Conservation (phyloP, 805 yeast species). For the Saccharomycodes ludwigii region DNA sequence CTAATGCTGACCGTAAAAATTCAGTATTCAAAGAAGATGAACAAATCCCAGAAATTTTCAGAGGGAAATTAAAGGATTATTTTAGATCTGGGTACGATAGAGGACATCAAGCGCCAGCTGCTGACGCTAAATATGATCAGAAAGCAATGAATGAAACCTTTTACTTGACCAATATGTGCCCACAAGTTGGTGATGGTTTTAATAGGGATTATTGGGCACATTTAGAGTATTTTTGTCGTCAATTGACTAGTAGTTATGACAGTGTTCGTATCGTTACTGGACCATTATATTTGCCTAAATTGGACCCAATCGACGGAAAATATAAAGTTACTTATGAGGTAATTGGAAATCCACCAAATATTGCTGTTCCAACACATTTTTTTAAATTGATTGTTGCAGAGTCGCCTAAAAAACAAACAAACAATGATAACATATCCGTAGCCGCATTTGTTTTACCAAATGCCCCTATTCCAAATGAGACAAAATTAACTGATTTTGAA, state of each 20-base stretch:
- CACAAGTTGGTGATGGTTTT: constrained; percentile 96
- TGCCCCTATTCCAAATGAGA: constrained; percentile 56
- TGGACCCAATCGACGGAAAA: constrained; percentile 65
- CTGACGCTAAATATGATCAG: constrained; percentile 87
- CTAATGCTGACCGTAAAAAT: constrained; percentile 62
- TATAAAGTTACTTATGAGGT: constrained; percentile 79
- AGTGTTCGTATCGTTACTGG: constrained; percentile 86
- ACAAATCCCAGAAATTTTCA: constrained; percentile 57
- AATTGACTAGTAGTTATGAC: constrained; percentile 57
- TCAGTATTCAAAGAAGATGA: constrained; percentile 85
- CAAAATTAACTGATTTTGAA: constrained; percentile 62
- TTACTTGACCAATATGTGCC: constrained; percentile 78
- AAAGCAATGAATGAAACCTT: constrained; percentile 93
- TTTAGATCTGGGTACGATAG: constrained; percentile 93
- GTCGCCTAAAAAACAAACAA: constrained; percentile 28
- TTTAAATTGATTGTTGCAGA: constrained; percentile 88
- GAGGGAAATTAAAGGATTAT: constrained; percentile 71
- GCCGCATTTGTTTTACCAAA: constrained; percentile 95
- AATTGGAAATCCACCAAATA: constrained; percentile 90
- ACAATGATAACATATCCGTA: constrained; percentile 38
- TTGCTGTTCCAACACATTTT: constrained; percentile 97
- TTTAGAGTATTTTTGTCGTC: constrained; percentile 77
- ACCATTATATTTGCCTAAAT: constrained; percentile 78
- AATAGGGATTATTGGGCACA: constrained; percentile 98
- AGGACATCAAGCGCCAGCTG: constrained; percentile 98